Evolutionary conservation across 306 rosid genomes (phyloP), one percentile per base, ranked within the genome.

Genomic region (Cicer chorassanicum): DNA sequence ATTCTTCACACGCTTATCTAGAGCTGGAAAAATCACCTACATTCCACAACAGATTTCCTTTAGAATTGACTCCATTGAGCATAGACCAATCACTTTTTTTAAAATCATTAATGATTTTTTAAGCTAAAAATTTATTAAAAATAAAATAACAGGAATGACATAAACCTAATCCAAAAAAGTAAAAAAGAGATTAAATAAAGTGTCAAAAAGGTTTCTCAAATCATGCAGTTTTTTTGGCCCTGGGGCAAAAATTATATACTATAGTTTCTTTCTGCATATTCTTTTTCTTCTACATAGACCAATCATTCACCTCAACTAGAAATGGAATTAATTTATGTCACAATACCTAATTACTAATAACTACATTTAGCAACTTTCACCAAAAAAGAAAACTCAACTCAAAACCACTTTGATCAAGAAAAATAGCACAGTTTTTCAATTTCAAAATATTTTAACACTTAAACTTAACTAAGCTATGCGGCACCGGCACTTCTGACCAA

Each of bases 1-100:
- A 72, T 94, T 94, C 93, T 94, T 94, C 86, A 94, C 99, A 43
- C 99, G 98, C 70, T 85, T 92, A 83, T 92, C 99, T 77, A 94
- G 90, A 61, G 99, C 97, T 15, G 99, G 95, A 80, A 94, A 94
- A 65, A 94, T 90, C 50, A 94, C 99, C 99, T 94, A 85, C 81
- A 86, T 73, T 71, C 41, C 82, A 84, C 49, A 80, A 40, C 40
- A 79, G 49, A 56, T 71, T 45, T 67, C 68, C 2, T 21, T 82
- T 78, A 88, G 36, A 38, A 84, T 38, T 15, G 53, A 40, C 12
- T 24, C 11, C 21, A 68, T 18, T 38, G 43, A 48, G 24, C 49
- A 34, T 39, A 53, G 76, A 4, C 36, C 36, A 29, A 29, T 29
- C 36, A 29, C 36, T 29, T 29, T 29, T 24, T 24, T 29, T 29